Percentiles rank a stretch among this genome's conserved stretches.
These are phyloP conservation scores for Kwoniella pini DNA, from an alignment of 768 basidiomycete species.

Conservation along the genomic window DNA sequence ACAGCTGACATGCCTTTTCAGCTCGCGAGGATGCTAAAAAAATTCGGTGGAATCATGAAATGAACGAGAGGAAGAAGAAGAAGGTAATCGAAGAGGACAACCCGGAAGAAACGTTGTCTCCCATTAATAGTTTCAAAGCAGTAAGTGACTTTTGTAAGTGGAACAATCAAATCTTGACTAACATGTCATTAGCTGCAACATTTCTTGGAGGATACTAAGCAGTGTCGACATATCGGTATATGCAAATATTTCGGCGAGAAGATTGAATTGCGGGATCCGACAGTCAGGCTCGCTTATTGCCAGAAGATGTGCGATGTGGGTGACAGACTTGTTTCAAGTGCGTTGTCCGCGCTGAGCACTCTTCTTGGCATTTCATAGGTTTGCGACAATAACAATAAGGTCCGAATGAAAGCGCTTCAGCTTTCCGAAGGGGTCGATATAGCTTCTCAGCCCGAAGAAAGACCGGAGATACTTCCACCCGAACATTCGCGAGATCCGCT, in stretches of 20 bases:
- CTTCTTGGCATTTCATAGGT: conserved; percentile 18
- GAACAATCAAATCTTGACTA: background rate
- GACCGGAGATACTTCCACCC: background rate
- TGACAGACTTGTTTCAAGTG: background rate
- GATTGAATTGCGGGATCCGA: conserved; percentile 44
- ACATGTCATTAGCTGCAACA: conserved; percentile 44
- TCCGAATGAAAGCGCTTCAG: conserved; percentile 13
- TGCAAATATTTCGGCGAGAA: conserved; percentile 55
- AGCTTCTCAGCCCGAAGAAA: conserved; percentile 18
- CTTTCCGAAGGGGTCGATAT: conserved; percentile 14
- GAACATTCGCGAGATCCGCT: background rate
- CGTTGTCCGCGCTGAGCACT: too few relatives aligned
- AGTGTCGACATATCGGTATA: conserved; percentile 53
- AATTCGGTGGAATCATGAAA: conserved; percentile 29
- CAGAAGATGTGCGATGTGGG: conserved; percentile 55
- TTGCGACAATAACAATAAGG: conserved; percentile 30
- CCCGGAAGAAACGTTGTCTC: conserved; percentile 25
- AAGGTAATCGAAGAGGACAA: conserved; percentile 6
- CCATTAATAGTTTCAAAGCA: conserved; percentile 50
- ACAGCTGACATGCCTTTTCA: conserved; percentile 18
- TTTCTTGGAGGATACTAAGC: conserved; percentile 42
- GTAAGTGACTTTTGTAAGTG: conserved; percentile 32
- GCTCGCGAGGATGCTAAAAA: conserved; percentile 53
- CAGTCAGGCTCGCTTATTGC: conserved; percentile 47
- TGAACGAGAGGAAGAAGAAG: conserved; percentile 27